phyloP scores from a whole-genome alignment of 345 rosid species.

The Theobroma cacao region DNA sequence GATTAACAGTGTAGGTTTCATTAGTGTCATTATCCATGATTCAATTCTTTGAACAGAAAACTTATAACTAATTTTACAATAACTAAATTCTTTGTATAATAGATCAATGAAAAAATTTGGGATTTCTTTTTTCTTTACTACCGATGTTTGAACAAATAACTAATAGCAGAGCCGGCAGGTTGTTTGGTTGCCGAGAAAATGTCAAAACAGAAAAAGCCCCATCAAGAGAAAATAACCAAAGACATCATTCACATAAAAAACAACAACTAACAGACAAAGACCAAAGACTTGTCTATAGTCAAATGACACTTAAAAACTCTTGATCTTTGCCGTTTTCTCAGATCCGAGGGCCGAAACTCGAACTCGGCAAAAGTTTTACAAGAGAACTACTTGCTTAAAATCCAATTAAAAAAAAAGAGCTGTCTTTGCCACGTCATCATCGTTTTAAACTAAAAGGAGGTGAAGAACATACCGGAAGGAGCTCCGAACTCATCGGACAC shows the following conservation, averaged over 20 bases:
- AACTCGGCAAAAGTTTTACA: neutral
- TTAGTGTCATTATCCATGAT: neutral
- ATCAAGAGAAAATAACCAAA: neutral
- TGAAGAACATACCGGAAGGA: constrained; percentile 30
- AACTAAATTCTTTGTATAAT: neutral
- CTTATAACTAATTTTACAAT: neutral
- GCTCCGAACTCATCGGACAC: constrained; percentile 37
- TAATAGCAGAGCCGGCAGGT: neutral
- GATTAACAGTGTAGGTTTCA: neutral
- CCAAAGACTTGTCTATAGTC: neutral
- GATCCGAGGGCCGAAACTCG: neutral
- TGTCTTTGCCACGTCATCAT: neutral
- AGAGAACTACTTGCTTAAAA: neutral
- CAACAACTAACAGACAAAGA: neutral
- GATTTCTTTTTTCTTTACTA: neutral
- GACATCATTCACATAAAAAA: too few relatives aligned
- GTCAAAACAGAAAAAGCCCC: neutral
- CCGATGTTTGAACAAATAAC: neutral
- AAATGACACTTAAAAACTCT: neutral
- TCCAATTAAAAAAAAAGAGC: neutral
- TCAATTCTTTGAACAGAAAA: neutral
- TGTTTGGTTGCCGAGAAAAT: constrained; percentile 15
- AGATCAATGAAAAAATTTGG: neutral
- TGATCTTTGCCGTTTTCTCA: neutral
- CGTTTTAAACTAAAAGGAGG: neutral